Conservation (phyloP, 2,329 filamentous ascomycete genomes). For the Fusarium sp. region DNA sequence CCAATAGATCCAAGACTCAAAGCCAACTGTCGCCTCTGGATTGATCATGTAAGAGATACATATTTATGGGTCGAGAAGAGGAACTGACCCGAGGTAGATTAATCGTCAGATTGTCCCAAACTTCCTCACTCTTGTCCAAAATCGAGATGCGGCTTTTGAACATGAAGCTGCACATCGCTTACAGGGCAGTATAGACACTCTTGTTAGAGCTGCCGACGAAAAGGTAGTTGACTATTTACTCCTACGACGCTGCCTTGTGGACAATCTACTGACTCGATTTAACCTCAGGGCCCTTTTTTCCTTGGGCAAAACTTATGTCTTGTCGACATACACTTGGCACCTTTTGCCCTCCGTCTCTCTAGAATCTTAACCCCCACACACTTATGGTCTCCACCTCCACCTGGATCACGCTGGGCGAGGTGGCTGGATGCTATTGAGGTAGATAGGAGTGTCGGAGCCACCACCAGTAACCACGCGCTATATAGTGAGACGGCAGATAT, state of each 20-base stretch:
- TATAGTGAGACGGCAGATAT: conserved; percentile 69
- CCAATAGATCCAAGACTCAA: conserved; percentile 73
- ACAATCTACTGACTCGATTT: background rate
- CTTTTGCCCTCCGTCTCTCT: conserved; percentile 77
- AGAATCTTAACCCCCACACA: conserved; percentile 73
- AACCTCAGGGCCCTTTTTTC: conserved; percentile 73
- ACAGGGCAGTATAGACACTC: conserved; percentile 68
- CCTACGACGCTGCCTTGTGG: background rate
- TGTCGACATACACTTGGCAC: conserved; percentile 80
- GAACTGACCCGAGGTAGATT: conserved; percentile 60
- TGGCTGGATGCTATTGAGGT: conserved; percentile 78
- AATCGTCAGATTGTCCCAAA: conserved; percentile 79
- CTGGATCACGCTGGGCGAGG: conserved; percentile 71
- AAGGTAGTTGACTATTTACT: conserved; percentile 43
- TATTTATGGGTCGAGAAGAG: background rate
- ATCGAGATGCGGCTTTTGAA: conserved; percentile 69
- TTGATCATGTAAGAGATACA: conserved; percentile 71
- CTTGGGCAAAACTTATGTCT: conserved; percentile 63
- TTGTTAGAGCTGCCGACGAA: conserved; percentile 61
- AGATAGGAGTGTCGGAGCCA: conserved; percentile 71
- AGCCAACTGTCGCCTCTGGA: conserved; percentile 83
- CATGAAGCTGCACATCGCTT: conserved; percentile 69
- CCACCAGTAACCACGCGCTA: conserved; percentile 70
- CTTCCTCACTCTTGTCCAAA: conserved; percentile 80
- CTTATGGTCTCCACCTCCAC: conserved; percentile 72